Evolutionary conservation across 257 asterid genomes (phyloP).

Genomic region (Galeopsis tetrahit): DNA sequence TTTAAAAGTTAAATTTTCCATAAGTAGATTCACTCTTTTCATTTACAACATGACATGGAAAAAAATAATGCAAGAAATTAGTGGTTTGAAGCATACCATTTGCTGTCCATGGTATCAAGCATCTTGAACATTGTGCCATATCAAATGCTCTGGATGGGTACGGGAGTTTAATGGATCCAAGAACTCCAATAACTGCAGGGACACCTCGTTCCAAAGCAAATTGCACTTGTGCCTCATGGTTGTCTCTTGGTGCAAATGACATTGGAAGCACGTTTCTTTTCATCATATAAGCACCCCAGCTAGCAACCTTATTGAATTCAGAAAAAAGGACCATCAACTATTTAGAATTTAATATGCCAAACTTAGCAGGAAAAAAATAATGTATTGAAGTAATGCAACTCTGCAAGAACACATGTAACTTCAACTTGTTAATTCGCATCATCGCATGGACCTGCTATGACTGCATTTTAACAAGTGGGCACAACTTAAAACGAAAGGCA

Average conservation of each 20-base stretch:
- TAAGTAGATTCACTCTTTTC: not conserved
- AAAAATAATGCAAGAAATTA: slow-evolving; percentile 10
- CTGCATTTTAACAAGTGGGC: not conserved
- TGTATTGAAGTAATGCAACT: not conserved
- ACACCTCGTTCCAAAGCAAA: slow-evolving; percentile 96
- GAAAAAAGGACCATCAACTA: not conserved
- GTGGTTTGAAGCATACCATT: slow-evolving; percentile 54
- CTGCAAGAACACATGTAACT: not conserved
- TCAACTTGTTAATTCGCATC: not conserved
- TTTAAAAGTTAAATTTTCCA: not conserved
- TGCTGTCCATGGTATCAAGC: slow-evolving; percentile 86
- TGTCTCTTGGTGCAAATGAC: slow-evolving; percentile 95
- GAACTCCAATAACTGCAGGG: slow-evolving; percentile 87
- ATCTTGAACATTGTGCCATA: slow-evolving; percentile 93
- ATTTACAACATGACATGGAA: not conserved
- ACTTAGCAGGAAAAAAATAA: not conserved
- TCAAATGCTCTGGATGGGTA: slow-evolving; percentile 89
- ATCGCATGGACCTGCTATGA: not conserved
- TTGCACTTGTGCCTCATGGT: slow-evolving; percentile 96
- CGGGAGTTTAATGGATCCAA: slow-evolving; percentile 82
- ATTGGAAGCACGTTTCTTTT: slow-evolving; percentile 80
- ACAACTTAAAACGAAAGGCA: not conserved
- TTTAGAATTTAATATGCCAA: not conserved
- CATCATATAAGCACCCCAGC: slow-evolving; percentile 95
- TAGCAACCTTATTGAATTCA: slow-evolving; percentile 65